Percentiles rank a stretch among this genome's conserved stretches.
These are phyloP conservation scores for Lentinula lateritia DNA, from an alignment of 768 basidiomycete species.

Conservation along the genomic window DNA sequence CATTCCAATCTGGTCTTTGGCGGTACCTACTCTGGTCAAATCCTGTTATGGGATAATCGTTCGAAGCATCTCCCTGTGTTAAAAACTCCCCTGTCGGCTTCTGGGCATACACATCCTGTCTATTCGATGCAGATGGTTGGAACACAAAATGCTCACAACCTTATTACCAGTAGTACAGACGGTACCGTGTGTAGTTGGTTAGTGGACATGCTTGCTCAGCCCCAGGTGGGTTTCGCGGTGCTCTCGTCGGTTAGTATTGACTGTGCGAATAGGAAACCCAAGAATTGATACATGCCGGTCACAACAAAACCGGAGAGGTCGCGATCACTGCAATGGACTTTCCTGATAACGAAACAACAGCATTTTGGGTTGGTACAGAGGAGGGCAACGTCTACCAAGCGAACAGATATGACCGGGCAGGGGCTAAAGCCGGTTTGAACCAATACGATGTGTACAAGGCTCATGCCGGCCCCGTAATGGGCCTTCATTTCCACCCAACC, in stretches of 20 bases:
- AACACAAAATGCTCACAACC: slow-evolving; percentile 96
- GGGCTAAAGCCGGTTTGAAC: slow-evolving; percentile 93
- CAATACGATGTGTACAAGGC: slow-evolving; percentile 90
- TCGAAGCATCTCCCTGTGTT: slow-evolving; percentile 94
- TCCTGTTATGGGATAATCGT: slow-evolving; percentile 96
- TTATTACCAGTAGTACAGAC: slow-evolving; percentile 96
- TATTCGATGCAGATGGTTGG: slow-evolving; percentile 99
- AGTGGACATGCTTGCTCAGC: slow-evolving; percentile 97
- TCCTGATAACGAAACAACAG: slow-evolving; percentile 93
- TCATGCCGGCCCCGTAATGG: slow-evolving; percentile 91
- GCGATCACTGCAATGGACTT: slow-evolving; percentile 92
- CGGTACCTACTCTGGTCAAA: slow-evolving; percentile 99
- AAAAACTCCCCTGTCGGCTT: slow-evolving; percentile 93
- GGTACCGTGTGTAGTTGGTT: slow-evolving; percentile 97
- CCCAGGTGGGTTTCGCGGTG: slow-evolving; percentile 56
- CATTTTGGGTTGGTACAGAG: slow-evolving; percentile 97
- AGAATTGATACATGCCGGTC: slow-evolving; percentile 81
- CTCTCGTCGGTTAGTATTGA: slow-evolving; percentile 1
- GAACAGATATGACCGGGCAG: slow-evolving; percentile 94
- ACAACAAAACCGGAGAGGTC: slow-evolving; percentile 96
- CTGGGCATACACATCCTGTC: slow-evolving; percentile 97
- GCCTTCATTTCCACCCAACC: slow-evolving; percentile 90
- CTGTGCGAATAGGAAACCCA: slow-evolving; percentile 72
- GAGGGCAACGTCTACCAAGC: slow-evolving; percentile 97
- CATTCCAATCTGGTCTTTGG: slow-evolving; percentile 97